A percentile compares a stretch with the other conserved stretches of the same genome.
These are phyloP conservation scores for Emmonsiellopsis sp. DNA, from an alignment of 2,329 filamentous ascomycete genomes.

Conservation along the genomic window DNA sequence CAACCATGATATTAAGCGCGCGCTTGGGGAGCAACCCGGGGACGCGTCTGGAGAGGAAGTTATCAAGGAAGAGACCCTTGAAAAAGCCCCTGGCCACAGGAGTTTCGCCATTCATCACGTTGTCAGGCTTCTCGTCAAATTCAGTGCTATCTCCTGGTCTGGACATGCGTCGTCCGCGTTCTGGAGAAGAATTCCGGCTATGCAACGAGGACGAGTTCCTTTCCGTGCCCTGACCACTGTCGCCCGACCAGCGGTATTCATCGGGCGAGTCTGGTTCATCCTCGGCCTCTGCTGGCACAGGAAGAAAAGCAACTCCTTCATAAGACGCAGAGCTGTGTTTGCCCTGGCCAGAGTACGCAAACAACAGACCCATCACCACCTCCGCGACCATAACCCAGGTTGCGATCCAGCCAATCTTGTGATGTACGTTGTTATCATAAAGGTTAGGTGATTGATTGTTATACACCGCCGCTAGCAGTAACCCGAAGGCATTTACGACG, in stretches of 20 bases:
- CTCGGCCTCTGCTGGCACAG: conserved; percentile 48
- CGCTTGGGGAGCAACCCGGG: conserved; percentile 47
- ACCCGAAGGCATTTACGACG: conserved; percentile 51
- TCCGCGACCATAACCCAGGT: conserved; percentile 65
- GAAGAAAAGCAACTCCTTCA: conserved; percentile 53
- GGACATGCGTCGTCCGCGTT: conserved; percentile 35
- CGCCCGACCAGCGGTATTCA: conserved; percentile 53
- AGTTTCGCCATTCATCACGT: conserved; percentile 27
- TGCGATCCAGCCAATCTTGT: conserved; percentile 76
- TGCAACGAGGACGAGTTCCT: conserved; percentile 56
- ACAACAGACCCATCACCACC: conserved; percentile 57
- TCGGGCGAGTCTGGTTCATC: conserved; percentile 32
- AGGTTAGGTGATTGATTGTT: conserved; percentile 74
- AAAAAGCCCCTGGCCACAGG: conserved; percentile 30
- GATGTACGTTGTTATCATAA: conserved; percentile 79
- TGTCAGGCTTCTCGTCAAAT: conserved; percentile 38
- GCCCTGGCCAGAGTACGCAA: conserved; percentile 46
- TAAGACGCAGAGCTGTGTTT: conserved; percentile 21
- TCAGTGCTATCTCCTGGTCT: conserved; percentile 39
- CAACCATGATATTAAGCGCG: conserved; percentile 47
- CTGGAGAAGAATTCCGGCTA: conserved; percentile 55
- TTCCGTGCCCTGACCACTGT: conserved; percentile 68
- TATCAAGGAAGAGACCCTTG: conserved; percentile 37
- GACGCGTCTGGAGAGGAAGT: conserved; percentile 46
- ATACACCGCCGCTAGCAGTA: conserved; percentile 61